Evolutionary conservation across 768 basidiomycete genomes (phyloP), one percentile per base, ranked within the genome.

Genomic region (Naematelia aurantialba): DNA sequence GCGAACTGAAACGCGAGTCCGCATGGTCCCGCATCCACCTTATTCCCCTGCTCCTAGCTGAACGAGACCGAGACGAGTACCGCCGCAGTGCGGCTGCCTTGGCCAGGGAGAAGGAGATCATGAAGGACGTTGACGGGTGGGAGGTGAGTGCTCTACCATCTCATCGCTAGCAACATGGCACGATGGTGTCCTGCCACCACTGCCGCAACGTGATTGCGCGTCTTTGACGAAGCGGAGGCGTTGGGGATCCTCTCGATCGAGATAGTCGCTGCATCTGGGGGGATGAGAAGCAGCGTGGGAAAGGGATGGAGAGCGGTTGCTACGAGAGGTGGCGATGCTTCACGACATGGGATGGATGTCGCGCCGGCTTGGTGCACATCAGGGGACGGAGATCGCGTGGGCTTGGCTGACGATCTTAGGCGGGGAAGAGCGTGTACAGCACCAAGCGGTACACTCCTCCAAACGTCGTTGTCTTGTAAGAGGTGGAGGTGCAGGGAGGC

Each of bases 1-100:
- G 94, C 78, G 94, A 99, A 80, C 82, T 98, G 44, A 82, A 88
- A 76, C 84, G 94, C 63, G 94, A 99, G 81, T 87, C 88, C 79
- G 85, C 85, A 31, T 97, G 94, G 94, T 89, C 92, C 59, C 85
- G 94, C 63, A 91, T 99, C 73, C 86, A 98, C 80, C 83, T 96
- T 30, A 87, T 92, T 29, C 96, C 94, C 10, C 76, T 97, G 58
- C 82, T 99, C 47, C 82, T 93, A 67, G 94, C 94, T 39, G 94
- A 99, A 76, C 86, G 86, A 3, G 94, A 99, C 80, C 87, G 96
- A 56, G 91, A 93, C 76, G 81, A 83, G 56, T 91, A 89, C 80
- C 83, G 90, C 60, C 84, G 89, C 39, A 80, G 86, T 70, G 83
- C 86, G 72, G 91, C 89, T n/a, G 85, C 85, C 50, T 52, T 87